Evolutionary conservation across 805 yeast species (phyloP), one percentile per base, ranked within the genome.

Genomic region (Saturnispora quitensis): DNA sequence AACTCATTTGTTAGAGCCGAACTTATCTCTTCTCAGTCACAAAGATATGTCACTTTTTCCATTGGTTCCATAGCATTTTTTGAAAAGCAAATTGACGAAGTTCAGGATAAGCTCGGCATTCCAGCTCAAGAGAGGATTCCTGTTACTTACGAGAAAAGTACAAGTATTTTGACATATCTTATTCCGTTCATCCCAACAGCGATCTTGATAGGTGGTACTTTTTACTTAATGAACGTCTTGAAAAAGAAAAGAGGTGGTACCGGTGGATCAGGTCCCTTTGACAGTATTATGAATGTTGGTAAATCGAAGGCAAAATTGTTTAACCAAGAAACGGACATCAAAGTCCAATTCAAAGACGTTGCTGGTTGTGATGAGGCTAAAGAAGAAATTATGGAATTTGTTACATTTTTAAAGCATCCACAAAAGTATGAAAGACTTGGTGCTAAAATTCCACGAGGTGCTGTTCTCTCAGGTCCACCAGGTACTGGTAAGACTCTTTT

Each of bases 321-420:
- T 73, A 91, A 93, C 67, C 87, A 85, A 64, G 97, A 93, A 58
- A 84, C 90, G 2, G 95, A 89, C 56, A 86, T 93, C 55, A 88
- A 87, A 64, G 84, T 89, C 48, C 84, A 82, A 65, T 93, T 93
- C 64, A 80, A 83, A 60, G 98, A 95, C 67, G 99, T 93, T 48
- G 99, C 99, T 1, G 99, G 99, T 50, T 86, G 91, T 74, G 86
- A 84, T 55, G 99, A 93, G 70, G 96, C 99, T 10, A 93, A 93
- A 69, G 91, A 84, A 58, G 99, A 93, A 70, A 90, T 93, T 56
- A 88, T 89, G 96, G 99, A 93, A 68, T 93, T 93, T 74, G 99
- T 93, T 50, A 81, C 84, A 60, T 93, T 95, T 66, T 78, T 93
- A 68, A 86, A 91, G 66, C 80, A 89, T 58, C 99, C 99, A 9